A percentile compares a stretch with the other conserved stretches of the same genome.
Evolutionary conservation across 2,329 filamentous ascomycete species (phyloP).

Genomic region (Fusarium transvaalense): DNA sequence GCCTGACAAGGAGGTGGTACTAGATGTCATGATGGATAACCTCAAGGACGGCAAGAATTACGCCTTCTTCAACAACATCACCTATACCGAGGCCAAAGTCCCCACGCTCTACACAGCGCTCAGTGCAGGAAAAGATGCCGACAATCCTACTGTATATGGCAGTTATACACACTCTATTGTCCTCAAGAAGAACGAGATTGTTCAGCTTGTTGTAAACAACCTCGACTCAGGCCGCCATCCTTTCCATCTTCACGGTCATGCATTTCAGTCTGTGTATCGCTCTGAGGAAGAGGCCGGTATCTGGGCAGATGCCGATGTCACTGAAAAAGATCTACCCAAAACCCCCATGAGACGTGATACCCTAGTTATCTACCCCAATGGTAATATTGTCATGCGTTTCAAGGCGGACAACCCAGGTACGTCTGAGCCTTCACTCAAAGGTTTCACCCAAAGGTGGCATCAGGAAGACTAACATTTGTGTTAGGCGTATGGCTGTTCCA

Average conservation of each 20-base stretch:
- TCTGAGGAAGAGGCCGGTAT: slow-evolving; percentile 68
- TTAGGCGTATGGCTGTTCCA: slow-evolving; percentile 78
- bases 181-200: slow-evolving; percentile 73
- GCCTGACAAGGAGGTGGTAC: slow-evolving; percentile 72
- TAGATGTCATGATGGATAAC: slow-evolving; percentile 74
- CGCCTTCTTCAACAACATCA: slow-evolving; percentile 81
- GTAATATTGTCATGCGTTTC: slow-evolving; percentile 78
- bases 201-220: slow-evolving; percentile 83
- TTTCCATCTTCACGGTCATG: slow-evolving; percentile 83
- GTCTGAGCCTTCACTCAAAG: slow-evolving; percentile 2
- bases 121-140: slow-evolving; percentile 69
- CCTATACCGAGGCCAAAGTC: slow-evolving; percentile 79
- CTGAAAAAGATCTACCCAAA: slow-evolving; percentile 62
- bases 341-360: slow-evolving; percentile 78
- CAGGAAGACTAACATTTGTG: neutral
- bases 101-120: slow-evolving; percentile 84
- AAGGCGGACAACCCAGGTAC: slow-evolving; percentile 74
- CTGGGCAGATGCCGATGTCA: slow-evolving; percentile 59
- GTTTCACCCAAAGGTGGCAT: no score
- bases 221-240: slow-evolving; percentile 78
- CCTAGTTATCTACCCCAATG: slow-evolving; percentile 72
- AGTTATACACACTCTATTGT: slow-evolving; percentile 75
- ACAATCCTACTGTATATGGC: slow-evolving; percentile 73
- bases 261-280: slow-evolving; percentile 76
- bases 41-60: slow-evolving; percentile 70